Evolutionary conservation across 2,329 filamentous ascomycete species (phyloP).

Genomic region (Alternaria burnsii): DNA sequence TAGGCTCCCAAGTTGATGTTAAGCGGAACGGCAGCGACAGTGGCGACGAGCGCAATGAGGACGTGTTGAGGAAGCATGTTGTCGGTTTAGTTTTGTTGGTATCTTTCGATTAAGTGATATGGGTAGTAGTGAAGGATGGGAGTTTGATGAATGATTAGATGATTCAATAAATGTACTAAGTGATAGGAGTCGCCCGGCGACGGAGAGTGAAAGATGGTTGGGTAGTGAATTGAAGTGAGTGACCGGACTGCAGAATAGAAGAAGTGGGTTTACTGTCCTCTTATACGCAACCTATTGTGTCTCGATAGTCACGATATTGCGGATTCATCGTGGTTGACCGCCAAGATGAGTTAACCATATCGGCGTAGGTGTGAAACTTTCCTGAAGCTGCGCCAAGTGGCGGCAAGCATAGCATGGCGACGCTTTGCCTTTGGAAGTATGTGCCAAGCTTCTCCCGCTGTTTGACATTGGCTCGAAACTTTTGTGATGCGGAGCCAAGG

Average conservation of each 20-base stretch:
- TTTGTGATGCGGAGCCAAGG: conserved; percentile 47
- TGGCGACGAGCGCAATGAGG: conserved; percentile 46
- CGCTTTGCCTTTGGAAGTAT: conserved; percentile 15
- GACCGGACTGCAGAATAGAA: conserved; percentile 48
- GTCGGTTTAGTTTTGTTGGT: conserved; percentile 22
- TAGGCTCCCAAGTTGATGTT: conserved; percentile 64
- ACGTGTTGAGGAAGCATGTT: conserved; percentile 52
- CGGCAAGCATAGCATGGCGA: conserved; percentile 38
- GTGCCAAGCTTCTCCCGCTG: conserved; percentile 40
- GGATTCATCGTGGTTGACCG: conserved; percentile 24
- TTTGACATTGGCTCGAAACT: conserved; percentile 48
- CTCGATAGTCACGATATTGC: conserved; percentile 16
- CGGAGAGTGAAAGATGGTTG: conserved; percentile 36
- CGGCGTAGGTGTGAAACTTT: conserved; percentile 50
- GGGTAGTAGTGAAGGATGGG: conserved; percentile 1
- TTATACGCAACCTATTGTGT: conserved; percentile 37
- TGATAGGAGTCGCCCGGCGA: conserved; percentile 45
- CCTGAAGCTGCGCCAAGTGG: conserved; percentile 49
- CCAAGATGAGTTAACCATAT: conserved; percentile 46
- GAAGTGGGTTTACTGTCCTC: conserved; percentile 31
- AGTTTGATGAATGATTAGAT: conserved; percentile 17
- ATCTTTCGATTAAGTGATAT: conserved; percentile 27
- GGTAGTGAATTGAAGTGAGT: conserved; percentile 49
- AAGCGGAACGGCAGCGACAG: conserved; percentile 55
- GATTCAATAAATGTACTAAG: conserved; percentile 26